Evolutionary conservation across 257 asterid genomes (phyloP).

Genomic region (Scutellaria baicalensis): DNA sequence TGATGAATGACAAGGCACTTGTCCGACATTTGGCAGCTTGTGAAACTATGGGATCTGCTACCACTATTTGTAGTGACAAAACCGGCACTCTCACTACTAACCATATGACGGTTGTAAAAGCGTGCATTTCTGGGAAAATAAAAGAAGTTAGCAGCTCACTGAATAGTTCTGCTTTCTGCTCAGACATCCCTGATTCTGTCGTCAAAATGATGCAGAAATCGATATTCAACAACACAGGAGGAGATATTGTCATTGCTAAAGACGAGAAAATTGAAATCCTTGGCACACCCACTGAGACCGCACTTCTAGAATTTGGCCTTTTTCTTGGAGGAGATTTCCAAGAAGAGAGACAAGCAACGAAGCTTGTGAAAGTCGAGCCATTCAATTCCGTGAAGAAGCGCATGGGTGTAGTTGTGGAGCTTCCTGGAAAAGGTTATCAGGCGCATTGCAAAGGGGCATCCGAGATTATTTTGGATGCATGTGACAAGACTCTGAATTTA

Average conservation of each 20-base stretch:
- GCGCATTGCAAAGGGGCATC: conserved; percentile 94
- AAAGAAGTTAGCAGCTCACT: conserved; percentile 37
- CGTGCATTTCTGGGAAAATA: conserved; percentile 49
- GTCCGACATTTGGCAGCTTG: conserved; percentile 93
- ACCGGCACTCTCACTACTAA: conserved; percentile 89
- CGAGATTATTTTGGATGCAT: conserved; percentile 76
- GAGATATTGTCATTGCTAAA: conserved; percentile 59
- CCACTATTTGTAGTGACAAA: conserved; percentile 91
- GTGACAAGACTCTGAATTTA: conserved; percentile 50
- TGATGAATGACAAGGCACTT: conserved; percentile 95
- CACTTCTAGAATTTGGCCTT: conserved; percentile 74
- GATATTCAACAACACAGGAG: conserved; percentile 76
- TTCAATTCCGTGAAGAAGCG: conserved; percentile 78
- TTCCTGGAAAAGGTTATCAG: conserved; percentile 50
- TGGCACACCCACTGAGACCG: conserved; percentile 85
- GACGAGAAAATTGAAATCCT: conserved; percentile 57
- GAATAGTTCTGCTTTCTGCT: conserved; percentile 35
- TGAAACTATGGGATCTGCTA: conserved; percentile 96
- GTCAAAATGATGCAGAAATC: conserved; percentile 47
- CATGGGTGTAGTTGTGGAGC: conserved; percentile 76
- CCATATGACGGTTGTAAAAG: conserved; percentile 80
- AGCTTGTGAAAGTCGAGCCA: conserved; percentile 75
- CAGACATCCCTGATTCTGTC: conserved; percentile 48
- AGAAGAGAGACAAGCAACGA: conserved; percentile 39
- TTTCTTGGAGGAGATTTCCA: conserved; percentile 74